Percentiles rank a stretch among this genome's conserved stretches.
These are phyloP conservation scores for Suillus plorans DNA, from an alignment of 768 basidiomycete genomes.

Conservation along the genomic window DNA sequence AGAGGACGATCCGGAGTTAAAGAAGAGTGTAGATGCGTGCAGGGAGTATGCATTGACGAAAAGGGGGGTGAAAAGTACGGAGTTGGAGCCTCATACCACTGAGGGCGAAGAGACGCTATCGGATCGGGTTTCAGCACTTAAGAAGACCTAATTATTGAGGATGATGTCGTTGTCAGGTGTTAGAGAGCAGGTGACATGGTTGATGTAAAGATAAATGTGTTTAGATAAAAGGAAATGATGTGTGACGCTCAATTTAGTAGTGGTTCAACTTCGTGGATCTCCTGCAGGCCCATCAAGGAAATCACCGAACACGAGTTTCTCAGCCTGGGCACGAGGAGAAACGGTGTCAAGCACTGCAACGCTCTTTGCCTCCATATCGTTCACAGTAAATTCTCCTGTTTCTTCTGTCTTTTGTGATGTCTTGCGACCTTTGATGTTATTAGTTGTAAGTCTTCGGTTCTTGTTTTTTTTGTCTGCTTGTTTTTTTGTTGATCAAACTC, in stretches of 20 bases:
- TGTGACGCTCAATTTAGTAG: slow-evolving; percentile 7
- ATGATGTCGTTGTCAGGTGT: slow-evolving; percentile 7
- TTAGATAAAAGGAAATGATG: slow-evolving; percentile 15
- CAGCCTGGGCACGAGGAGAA: slow-evolving; percentile 34
- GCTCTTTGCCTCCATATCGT: slow-evolving; percentile 5
- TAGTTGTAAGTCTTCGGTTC: slow-evolving; percentile 11
- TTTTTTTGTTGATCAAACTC: slow-evolving; percentile 1
- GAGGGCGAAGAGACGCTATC: slow-evolving; percentile 56
- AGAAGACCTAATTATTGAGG: slow-evolving; percentile 2
- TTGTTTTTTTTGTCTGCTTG: slow-evolving; percentile 1
- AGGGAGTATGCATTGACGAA: slow-evolving; percentile 60
- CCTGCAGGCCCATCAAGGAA: slow-evolving; percentile 18
- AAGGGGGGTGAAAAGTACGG: slow-evolving; percentile 58
- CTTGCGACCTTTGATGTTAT: slow-evolving; percentile 23
- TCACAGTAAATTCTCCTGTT: slow-evolving; percentile 7
- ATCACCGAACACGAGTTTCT: slow-evolving; percentile 35
- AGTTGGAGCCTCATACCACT: slow-evolving; percentile 60
- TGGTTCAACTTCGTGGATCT: slow-evolving; percentile 1
- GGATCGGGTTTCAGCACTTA: slow-evolving; percentile 21
- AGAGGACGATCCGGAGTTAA: slow-evolving; percentile 53
- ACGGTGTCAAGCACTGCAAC: slow-evolving; percentile 11
- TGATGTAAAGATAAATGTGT: slow-evolving; percentile 10
- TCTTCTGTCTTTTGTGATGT: slow-evolving; percentile 21
- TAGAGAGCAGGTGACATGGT: slow-evolving; percentile 10
- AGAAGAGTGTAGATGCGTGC: slow-evolving; percentile 64